Evolutionary conservation across 2,329 filamentous ascomycete species (phyloP), one percentile per base, ranked within the genome.

Genomic region (Claviceps digitariae): DNA sequence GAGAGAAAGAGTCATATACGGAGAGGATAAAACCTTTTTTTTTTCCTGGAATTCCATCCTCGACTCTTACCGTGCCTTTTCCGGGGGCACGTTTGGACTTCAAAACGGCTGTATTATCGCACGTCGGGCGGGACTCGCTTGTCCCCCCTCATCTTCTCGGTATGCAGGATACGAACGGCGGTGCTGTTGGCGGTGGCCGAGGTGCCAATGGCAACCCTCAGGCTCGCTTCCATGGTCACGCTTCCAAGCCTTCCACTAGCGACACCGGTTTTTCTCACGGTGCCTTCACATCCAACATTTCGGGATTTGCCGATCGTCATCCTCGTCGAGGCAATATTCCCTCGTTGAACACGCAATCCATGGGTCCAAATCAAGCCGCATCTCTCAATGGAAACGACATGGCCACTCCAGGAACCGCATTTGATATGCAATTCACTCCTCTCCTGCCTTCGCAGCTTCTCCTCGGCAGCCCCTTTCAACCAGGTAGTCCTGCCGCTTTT

Each of bases 371-470:
- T n/a, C 66, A 68, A 55, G 59, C 63, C 55, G 56, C 59, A 17
- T 60, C 64, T 40, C 77, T 79, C 63, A 81, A 77, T 66, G 74
- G 72, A 55, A 79, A 78, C 62, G 90, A 95, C 59, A 82, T 95
- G 81, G 77, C 86, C 60, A 91, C 87, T 25, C 90, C 93, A 17
- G 90, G 87, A 45, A 91, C 89, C 51, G 89, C 81, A 45, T 95
- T 90, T 66, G 93, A 97, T 66, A 96, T 97, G 91, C 93, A 97
- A 72, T 97, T 96, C 71, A 96, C 93, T 12, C 91, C 93, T 59
- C 79, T 98, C 59, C 81, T 98, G 40, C 93, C 93, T 38, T 97
- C 91, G 36, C 89, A 96, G 71, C 77, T 98, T 62, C 82, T 98
- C 27, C 84, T 97, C 50, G 93, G 93, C 48, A 96, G 90, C 69